Percentiles rank a stretch among this genome's conserved stretches.
phyloP scores from a whole-genome alignment of 495 filamentous ascomycete species.

The Podospora didyma region DNA sequence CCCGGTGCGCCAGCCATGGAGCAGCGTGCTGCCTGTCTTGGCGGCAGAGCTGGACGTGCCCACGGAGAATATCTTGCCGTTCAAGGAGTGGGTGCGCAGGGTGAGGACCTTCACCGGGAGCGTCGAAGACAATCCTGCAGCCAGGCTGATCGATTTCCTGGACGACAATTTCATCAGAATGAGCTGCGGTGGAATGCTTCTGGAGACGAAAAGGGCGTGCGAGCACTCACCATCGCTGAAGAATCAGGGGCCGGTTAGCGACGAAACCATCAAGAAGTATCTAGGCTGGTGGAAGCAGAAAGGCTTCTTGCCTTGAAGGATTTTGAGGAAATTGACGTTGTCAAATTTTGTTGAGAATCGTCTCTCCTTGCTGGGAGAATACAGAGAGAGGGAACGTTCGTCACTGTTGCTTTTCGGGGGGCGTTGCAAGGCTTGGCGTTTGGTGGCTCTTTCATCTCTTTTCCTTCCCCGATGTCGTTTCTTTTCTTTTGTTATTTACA shows the following conservation, averaged over 20 bases:
- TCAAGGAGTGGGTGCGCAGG: conserved; percentile 43
- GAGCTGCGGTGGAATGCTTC: conserved; percentile 49
- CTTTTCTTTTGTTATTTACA: too few species aligned
- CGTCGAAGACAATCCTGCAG: conserved; percentile 48
- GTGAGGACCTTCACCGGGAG: conserved; percentile 27
- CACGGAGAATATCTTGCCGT: conserved; percentile 32
- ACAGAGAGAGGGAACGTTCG: too few species aligned
- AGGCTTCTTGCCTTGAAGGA: conserved; percentile 4
- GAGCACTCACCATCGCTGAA: conserved; percentile 44
- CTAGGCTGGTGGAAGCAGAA: conserved; percentile 40
- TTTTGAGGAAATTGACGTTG: too few species aligned
- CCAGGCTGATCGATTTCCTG: conserved; percentile 43
- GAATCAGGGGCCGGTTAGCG: conserved; percentile 32
- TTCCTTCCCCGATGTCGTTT: too few species aligned
- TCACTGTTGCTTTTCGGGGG: too few species aligned
- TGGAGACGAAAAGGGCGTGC: conserved; percentile 34
- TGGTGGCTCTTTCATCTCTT: too few species aligned
- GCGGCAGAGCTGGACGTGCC: conserved; percentile 39
- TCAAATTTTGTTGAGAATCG: too few species aligned
- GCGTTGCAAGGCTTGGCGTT: too few species aligned
- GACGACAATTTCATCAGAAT: conserved; percentile 48
- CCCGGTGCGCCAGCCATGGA: conserved; percentile 47
- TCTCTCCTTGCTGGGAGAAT: too few species aligned
- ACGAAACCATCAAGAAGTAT: conserved; percentile 37
- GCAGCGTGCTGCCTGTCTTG: conserved; percentile 36